These are phyloP conservation scores for Jackrogersella minutella DNA, from an alignment of 495 filamentous ascomycete species.

Conservation along the genomic window DNA sequence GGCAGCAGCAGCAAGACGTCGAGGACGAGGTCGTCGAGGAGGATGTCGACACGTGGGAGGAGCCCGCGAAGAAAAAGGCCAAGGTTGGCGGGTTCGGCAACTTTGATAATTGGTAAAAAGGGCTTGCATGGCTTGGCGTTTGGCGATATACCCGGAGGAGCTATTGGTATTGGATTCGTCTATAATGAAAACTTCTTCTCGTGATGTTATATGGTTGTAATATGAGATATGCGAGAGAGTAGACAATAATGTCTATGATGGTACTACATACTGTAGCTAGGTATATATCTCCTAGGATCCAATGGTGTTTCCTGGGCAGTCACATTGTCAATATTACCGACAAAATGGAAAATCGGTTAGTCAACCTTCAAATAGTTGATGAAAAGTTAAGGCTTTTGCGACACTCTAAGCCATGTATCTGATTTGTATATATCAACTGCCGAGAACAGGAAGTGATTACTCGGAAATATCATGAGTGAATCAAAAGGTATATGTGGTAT, in stretches of 20 bases:
- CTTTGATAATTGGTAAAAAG: constrained; percentile 78
- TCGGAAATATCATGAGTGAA: too few species aligned
- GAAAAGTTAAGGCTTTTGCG: too few species aligned
- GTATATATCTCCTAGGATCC: too few species aligned
- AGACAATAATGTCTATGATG: neutral
- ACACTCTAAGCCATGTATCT: too few species aligned
- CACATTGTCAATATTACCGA: too few species aligned
- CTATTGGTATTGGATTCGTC: neutral
- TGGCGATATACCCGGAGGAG: constrained; percentile 36
- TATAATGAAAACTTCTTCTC: constrained; percentile 5
- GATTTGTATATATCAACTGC: too few species aligned
- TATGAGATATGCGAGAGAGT: neutral
- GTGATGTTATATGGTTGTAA: neutral
- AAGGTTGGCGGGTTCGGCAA: constrained; percentile 92
- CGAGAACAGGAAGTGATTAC: too few species aligned
- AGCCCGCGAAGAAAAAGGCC: constrained; percentile 80
- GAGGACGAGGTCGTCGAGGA: constrained; percentile 68
- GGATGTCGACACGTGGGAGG: constrained; percentile 64
- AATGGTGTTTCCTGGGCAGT: too few species aligned
- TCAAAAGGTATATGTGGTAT: too few species aligned
- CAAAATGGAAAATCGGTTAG: too few species aligned
- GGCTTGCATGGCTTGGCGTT: constrained; percentile 38
- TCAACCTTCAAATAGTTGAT: too few species aligned
- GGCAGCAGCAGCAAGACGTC: constrained; percentile 46
- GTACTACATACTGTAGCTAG: neutral